These are phyloP conservation scores for Aspergillus avenaceus DNA, from an alignment of 495 filamentous ascomycete genomes.

Conservation along the genomic window DNA sequence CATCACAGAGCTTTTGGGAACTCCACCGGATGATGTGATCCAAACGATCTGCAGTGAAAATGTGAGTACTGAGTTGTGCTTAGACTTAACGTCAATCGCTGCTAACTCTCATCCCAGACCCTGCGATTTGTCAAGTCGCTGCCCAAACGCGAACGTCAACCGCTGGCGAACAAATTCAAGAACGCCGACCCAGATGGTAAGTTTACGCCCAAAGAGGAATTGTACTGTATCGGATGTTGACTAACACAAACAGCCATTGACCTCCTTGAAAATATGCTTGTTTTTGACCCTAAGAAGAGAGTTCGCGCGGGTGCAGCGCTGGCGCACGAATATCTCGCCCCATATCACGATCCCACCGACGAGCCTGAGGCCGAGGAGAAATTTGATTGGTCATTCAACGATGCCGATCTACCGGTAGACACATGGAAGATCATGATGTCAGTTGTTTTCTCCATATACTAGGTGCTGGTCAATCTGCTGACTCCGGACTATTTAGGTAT, in stretches of 20 bases:
- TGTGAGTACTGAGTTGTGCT: slow-evolving; percentile 46
- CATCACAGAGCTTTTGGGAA: slow-evolving; percentile 95
- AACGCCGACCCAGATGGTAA: slow-evolving; percentile 90
- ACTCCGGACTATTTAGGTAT: slow-evolving; percentile 63
- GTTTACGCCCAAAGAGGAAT: slow-evolving; percentile 13
- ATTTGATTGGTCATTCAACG: slow-evolving; percentile 99
- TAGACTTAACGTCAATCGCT: not conserved
- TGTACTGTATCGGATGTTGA: slow-evolving; percentile 11
- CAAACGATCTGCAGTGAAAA: slow-evolving; percentile 98
- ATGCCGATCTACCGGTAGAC: slow-evolving; percentile 94
- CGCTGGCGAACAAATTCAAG: slow-evolving; percentile 87
- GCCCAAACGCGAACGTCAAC: slow-evolving; percentile 90
- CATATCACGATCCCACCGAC: slow-evolving; percentile 95
- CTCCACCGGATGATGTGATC: slow-evolving; percentile 98
- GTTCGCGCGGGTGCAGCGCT: slow-evolving; percentile 81
- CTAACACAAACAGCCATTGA: slow-evolving; percentile 71
- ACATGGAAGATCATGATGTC: slow-evolving; percentile 99
- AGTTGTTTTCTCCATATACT: slow-evolving; percentile 4
- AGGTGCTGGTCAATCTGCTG: not conserved
- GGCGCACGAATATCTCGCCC: slow-evolving; percentile 87
- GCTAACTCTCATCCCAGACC: slow-evolving; percentile 55
- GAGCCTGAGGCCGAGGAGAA: slow-evolving; percentile 95
- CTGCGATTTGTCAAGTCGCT: slow-evolving; percentile 95
- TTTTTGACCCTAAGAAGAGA: slow-evolving; percentile 92
- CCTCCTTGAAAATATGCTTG: slow-evolving; percentile 92